Percentiles rank a stretch among this genome's conserved stretches.
These are phyloP conservation scores for Exophiala phaeomuriformis DNA, from an alignment of 2,329 filamentous ascomycete genomes.

Conservation along the genomic window DNA sequence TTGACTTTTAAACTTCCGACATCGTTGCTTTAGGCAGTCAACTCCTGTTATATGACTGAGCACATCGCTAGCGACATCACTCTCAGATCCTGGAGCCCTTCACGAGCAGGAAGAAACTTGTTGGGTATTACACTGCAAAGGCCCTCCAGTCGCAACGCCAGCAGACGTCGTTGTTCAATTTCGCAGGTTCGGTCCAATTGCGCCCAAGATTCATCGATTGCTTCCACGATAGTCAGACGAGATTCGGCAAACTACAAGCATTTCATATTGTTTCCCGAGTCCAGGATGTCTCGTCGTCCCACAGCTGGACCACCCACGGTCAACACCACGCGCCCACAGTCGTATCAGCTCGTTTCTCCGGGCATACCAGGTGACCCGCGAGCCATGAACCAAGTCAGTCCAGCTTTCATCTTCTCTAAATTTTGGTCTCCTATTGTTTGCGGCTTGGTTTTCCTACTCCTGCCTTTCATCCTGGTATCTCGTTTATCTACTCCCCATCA, in stretches of 20 bases:
- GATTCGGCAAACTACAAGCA: not conserved
- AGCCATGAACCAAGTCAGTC: conserved; percentile 28
- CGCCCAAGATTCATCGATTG: too few species aligned
- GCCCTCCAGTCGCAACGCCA: too few species aligned
- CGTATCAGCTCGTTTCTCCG: conserved; percentile 26
- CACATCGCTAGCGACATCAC: not conserved
- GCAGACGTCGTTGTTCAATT: too few species aligned
- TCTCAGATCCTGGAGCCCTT: too few species aligned
- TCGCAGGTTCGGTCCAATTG: too few species aligned
- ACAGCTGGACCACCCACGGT: conserved; percentile 8
- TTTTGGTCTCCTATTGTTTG: conserved; percentile 12
- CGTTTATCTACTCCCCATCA: not conserved
- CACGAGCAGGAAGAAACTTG: not conserved
- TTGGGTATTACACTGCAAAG: too few species aligned
- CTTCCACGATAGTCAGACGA: conserved; percentile 2
- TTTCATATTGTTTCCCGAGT: conserved; percentile 3
- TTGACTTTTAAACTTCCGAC: too few species aligned
- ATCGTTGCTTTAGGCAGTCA: too few species aligned
- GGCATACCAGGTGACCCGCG: conserved; percentile 25
- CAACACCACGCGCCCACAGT: conserved; percentile 11
- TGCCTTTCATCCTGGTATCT: conserved; percentile 3
- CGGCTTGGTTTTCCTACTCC: conserved; percentile 13
- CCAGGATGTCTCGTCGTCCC: conserved; percentile 16
- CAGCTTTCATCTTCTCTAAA: conserved; percentile 28
- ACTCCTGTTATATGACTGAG: not conserved